Evolutionary conservation across 2,329 filamentous ascomycete genomes (phyloP), one percentile per base, ranked within the genome.

Genomic region (Reticulascus tulasneorum): DNA sequence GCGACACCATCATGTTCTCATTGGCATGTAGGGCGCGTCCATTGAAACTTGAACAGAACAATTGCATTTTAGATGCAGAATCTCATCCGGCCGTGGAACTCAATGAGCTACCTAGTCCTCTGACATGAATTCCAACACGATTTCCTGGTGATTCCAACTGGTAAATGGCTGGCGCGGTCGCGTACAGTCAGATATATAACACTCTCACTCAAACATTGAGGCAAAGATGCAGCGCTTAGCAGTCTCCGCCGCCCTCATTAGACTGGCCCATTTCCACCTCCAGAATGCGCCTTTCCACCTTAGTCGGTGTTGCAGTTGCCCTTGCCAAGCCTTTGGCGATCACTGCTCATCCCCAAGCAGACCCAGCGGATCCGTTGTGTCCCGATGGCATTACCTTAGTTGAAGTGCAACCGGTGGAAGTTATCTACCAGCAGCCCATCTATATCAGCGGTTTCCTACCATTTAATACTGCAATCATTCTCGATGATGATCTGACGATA

Each of bases 371-470:
- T 42, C 28, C 37, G 24, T 29, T 40, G 18, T 42, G 40, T 22
- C 29, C 40, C 21, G 40, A 37, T 9, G 40, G 40, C 18, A 42
- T 42, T 33, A 42, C 40, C 5, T 42, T 37, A 12, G 40, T 42
- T 17, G 40, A 42, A 21, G 37, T 42, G 8, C 40, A 42, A 23
- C 40, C 40, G 28, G 40, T 42, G 10, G 28, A 42, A 33, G 33
- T 42, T 19, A 26, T 42, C 24, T 28, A 40, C 20, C 33, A 33
- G 23, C 40, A 38, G 19, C 40, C 40, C 20, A 42, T 42, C 28
- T 42, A 37, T 37, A 40, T 42, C 37, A 42, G 40, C 37, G 40
- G 37, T 6, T 42, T 32, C 19, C 15, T 42, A 9, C 40, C 40
- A 6, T 32, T 23, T 22, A 42, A 42, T 20, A 42, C 40, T 5